Evolutionary conservation across 352 stramenopile genomes (phyloP), one percentile per base, ranked within the genome.

Genomic region (Phytophthora fragariae): DNA sequence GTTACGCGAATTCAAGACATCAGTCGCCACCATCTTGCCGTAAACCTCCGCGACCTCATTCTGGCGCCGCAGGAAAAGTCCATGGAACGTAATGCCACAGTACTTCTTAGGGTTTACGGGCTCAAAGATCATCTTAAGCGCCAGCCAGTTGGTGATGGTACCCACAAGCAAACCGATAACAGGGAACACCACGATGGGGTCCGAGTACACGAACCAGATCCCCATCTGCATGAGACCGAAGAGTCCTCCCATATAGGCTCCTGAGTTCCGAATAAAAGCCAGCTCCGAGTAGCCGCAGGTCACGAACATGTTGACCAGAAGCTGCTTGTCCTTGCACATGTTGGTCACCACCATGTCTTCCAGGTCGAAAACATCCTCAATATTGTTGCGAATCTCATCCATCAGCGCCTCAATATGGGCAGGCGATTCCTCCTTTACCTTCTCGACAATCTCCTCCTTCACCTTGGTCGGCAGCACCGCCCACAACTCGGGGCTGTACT

Each of bases 111-210:
- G 93, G 44, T 98, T 86, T 52, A 98, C 86, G 0, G 94, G 94
- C 67, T 96, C 83, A 72, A 98, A 98, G 60, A 98, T 98, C 84
- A 98, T 95, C 70, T 97, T 96, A 31, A 98, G 74, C 57, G 93
- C 94, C 35, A 99, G 83, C 93, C 94, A 99, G 75, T 99, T 99
- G n/a, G 98, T 99, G 35, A 98, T 92, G 11, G 98, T 93, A 12
- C 98, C 98, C 7, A 99, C 98, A 44, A 99, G 91, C 15, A 97
- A 78, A 21, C 97, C 97, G n/a, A 97, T 83, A 17, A 97, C 92
- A 1, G 94, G 94, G 58, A 98, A 97, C 9, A 94, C 85, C 12
- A 97, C 86, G 61, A 96, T 92, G 14, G 78, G 86, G 61, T 93
- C 86, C 37, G 82, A 80, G 68, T 92, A 92, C 29, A 92, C 81